A percentile compares a stretch with the other conserved stretches of the same genome.
These are phyloP conservation scores for Babesia caballi DNA, from an alignment of 169 alveolate genomes.

Conservation along the genomic window DNA sequence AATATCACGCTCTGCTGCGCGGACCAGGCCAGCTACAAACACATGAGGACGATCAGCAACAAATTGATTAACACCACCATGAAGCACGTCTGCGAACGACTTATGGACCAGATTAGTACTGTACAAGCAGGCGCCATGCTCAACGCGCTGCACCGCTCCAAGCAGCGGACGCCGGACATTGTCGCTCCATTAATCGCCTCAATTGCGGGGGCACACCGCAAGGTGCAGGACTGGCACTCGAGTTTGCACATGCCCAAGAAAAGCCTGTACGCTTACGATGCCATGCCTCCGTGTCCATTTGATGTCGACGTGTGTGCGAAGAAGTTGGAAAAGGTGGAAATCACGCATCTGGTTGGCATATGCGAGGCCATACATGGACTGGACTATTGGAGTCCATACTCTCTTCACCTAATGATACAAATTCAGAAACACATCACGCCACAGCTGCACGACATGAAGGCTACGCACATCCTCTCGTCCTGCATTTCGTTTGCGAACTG, in stretches of 20 bases:
- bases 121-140: conserved; percentile 49
- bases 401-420: conserved; percentile 44
- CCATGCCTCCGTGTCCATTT: conserved; percentile 51
- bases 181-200: conserved; percentile 42
- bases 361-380: conserved; percentile 55
- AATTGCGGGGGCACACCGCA: conserved; percentile 21
- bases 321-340: conserved; percentile 47
- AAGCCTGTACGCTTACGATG: conserved; percentile 14
- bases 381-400: conserved; percentile 55
- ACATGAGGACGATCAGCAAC: conserved; percentile 1
- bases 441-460: conserved; percentile 60
- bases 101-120: conserved; percentile 29
- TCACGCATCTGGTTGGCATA: conserved; percentile 50
- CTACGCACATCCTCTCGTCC: conserved; percentile 37
- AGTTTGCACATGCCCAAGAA: conserved; percentile 10
- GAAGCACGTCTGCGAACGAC: conserved; percentile 46
- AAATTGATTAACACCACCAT: conserved; percentile 5
- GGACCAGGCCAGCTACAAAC: not conserved
- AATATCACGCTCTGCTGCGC: conserved; percentile 13
- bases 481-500: conserved; percentile 34
- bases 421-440: conserved; percentile 50
- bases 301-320: conserved; percentile 17
- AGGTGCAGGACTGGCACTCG: conserved; percentile 12
- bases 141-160: conserved; percentile 29
- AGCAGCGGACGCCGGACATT: conserved; percentile 15